Evolutionary conservation across 805 yeast species (phyloP).

Genomic region (Monosporozyma unispora): DNA sequence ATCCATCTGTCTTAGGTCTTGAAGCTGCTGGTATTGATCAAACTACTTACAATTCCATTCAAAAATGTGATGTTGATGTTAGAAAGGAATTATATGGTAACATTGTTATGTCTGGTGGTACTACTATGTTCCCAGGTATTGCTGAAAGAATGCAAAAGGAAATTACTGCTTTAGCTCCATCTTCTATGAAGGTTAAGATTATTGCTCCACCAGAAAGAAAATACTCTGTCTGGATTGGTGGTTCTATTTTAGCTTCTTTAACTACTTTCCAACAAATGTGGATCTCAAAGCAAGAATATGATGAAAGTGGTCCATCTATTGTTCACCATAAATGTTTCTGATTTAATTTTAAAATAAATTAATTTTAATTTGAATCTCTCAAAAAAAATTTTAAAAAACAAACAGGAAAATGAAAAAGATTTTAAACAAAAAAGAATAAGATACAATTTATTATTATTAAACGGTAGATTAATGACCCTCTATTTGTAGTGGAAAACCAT

Average conservation of each 20-base stretch:
- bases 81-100: constrained; percentile 98
- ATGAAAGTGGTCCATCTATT: constrained; percentile 99
- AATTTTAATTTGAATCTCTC: background rate
- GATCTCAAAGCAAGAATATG: constrained; percentile 99
- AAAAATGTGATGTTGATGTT: constrained; percentile 98
- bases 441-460: background rate
- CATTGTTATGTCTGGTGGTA: constrained; percentile 99
- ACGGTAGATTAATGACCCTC: too few relatives aligned
- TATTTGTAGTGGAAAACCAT: too few relatives aligned
- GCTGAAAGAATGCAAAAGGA: constrained; percentile 99
- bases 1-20: constrained; percentile 81
- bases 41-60: constrained; percentile 65
- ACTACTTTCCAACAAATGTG: constrained; percentile 99
- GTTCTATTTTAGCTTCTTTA: constrained; percentile 96
- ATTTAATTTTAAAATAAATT: constrained; percentile 8
- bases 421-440: background rate
- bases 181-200: constrained; percentile 99
- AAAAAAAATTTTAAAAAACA: too few relatives aligned
- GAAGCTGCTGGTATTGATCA: constrained; percentile 99
- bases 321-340: constrained; percentile 54
- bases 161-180: constrained; percentile 98
- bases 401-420: too few relatives aligned
- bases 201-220: constrained; percentile 99
- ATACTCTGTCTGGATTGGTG: constrained; percentile 99
- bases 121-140: constrained; percentile 99